Base-by-base conservation (phyloP, 2,329 filamentous ascomycete genomes). In the Hymenoscyphus fraxineus region DNA sequence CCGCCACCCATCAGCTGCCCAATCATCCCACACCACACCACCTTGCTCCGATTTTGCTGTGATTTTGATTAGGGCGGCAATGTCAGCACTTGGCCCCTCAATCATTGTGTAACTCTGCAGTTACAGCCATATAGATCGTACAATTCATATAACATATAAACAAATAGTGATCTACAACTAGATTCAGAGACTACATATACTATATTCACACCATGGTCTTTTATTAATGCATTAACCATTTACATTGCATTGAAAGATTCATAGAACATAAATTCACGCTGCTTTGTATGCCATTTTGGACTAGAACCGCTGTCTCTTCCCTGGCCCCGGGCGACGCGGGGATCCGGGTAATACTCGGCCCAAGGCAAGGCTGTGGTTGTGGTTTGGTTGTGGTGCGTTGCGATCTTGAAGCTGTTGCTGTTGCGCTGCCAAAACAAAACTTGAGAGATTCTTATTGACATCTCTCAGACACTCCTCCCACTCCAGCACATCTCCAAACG, bases 401-500 rank as follows among this genome's bases (percentile, higher is more conserved):
- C 35, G 6, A 35, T 35, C 35, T 35, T 40, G 39, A 58, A 59
- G 58, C 39, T 59, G 58, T 59, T 35, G 58, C 39, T 59, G 38
- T 59, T n/a, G 58, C 35, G 6, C 39, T n/a, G 35, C 35, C 32
- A 59, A 59, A 54, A 54, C 47, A 54, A 54, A 54, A 27, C 47
- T 27, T 12, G 47, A 54, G 47, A 13, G 47, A 54, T 54, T 54
- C 47, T 27, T 54, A 27, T 54, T 27, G 19, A 54, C 47, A 54
- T 54, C n/a, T 54, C 47, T 54, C 47, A 19, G 22, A 22, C 47
- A 35, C 13, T 13, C 31, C 27, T 13, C 22, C 27, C 9, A 32
- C 41, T 22, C 61, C 35, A 22, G 27, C 55, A 55, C 22, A 44
- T 22, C 64, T 59, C 59, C 60, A 63, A 56, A 59, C 9, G 27